These are phyloP conservation scores for Fusarium equiseti DNA, from an alignment of 2,329 filamentous ascomycete genomes.

Conservation along the genomic window DNA sequence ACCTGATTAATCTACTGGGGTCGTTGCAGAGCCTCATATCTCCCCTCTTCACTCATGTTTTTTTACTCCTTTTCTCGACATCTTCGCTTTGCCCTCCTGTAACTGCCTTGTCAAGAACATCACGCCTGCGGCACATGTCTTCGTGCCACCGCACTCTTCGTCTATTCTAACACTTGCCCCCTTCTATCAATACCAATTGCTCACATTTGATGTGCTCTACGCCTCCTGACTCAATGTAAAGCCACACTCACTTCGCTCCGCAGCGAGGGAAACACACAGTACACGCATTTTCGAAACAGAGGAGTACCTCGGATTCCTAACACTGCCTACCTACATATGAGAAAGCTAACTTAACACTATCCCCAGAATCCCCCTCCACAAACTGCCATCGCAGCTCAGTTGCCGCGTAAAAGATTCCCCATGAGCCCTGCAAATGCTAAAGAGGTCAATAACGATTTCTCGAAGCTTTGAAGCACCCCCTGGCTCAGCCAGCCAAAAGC, in stretches of 20 bases:
- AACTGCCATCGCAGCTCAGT: background rate
- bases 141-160: background rate
- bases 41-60: background rate
- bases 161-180: background rate
- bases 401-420: constrained; percentile 17
- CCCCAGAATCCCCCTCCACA: background rate
- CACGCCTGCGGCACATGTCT: background rate
- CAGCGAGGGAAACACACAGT: background rate
- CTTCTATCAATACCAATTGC: background rate
- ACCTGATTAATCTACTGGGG: background rate
- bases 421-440: constrained; percentile 19
- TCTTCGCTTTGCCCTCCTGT: background rate
- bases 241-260: background rate
- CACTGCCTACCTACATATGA: background rate
- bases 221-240: background rate
- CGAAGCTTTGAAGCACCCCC: constrained; percentile 11
- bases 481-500: constrained; percentile 22
- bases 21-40: background rate
- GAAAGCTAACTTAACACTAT: background rate
- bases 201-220: background rate
- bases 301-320: background rate
- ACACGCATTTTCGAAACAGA: background rate
- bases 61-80: background rate
- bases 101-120: background rate
- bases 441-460: constrained; percentile 18